Evolutionary conservation across 352 stramenopile species (phyloP).

Genomic region (Globisporangium splendens): DNA sequence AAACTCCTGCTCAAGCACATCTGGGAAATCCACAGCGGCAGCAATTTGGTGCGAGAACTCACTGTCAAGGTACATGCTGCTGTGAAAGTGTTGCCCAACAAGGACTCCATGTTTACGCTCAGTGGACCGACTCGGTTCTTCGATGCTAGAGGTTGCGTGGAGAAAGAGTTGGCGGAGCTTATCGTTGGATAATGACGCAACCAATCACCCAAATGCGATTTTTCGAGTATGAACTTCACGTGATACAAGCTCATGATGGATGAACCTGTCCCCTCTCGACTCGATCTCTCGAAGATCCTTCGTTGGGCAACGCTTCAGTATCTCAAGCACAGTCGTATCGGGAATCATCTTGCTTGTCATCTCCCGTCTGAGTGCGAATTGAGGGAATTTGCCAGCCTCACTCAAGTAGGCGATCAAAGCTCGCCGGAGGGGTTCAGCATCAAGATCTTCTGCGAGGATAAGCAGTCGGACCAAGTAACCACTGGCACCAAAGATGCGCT

Average conservation of each 20-base stretch:
- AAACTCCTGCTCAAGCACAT: constrained; percentile 61
- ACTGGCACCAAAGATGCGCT: constrained; percentile 66
- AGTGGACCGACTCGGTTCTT: neutral
- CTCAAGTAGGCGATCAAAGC: constrained; percentile 58
- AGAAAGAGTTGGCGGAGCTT: constrained; percentile 36
- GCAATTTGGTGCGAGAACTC: constrained; percentile 33
- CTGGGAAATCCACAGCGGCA: constrained; percentile 46
- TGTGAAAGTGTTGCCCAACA: too few relatives aligned
- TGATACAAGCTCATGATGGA: constrained; percentile 50
- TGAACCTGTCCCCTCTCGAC: constrained; percentile 35
- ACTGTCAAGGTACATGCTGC: constrained; percentile 16
- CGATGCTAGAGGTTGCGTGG: neutral
- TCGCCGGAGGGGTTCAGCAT: constrained; percentile 48
- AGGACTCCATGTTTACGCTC: neutral
- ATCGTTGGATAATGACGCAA: constrained; percentile 55
- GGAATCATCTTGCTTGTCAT: constrained; percentile 73
- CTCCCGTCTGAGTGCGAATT: constrained; percentile 67
- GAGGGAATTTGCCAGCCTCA: constrained; percentile 35
- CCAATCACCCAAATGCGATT: constrained; percentile 47
- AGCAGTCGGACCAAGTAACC: constrained; percentile 70
- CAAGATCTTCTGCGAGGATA: constrained; percentile 71
- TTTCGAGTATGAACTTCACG: constrained; percentile 65
- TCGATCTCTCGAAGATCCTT: constrained; percentile 52
- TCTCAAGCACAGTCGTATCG: constrained; percentile 56
- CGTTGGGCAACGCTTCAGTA: constrained; percentile 54